A percentile compares a stretch with the other conserved stretches of the same genome.
phyloP scores from a whole-genome alignment of 768 basidiomycete genomes.

The Cyclocybe aegerita region DNA sequence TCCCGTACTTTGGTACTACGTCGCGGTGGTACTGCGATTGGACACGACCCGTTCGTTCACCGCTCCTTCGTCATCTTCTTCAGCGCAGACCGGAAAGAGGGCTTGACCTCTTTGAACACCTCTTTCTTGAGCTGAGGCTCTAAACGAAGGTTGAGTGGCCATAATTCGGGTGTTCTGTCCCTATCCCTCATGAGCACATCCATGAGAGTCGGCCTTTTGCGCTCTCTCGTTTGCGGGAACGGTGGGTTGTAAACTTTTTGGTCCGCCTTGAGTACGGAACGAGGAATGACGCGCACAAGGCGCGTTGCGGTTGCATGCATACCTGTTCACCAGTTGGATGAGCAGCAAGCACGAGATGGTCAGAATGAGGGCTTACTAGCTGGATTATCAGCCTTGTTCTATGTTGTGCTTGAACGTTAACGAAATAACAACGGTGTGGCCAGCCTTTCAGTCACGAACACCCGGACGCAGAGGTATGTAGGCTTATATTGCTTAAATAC shows the following conservation, averaged over 20 bases:
- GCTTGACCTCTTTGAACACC: constrained; percentile 35
- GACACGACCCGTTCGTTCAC: constrained; percentile 15
- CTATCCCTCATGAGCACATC: constrained; percentile 34
- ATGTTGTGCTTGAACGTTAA: too few species aligned
- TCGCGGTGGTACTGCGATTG: not conserved
- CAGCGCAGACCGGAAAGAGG: constrained; percentile 34
- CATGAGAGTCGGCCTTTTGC: constrained; percentile 32
- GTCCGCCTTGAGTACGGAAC: constrained; percentile 28
- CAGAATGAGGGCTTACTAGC: too few species aligned
- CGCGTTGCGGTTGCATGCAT: constrained; percentile 38
- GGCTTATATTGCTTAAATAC: too few species aligned
- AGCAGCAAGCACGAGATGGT: too few species aligned
- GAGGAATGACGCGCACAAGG: constrained; percentile 37
- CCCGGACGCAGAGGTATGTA: too few species aligned
- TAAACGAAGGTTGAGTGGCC: constrained; percentile 47
- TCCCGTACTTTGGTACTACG: too few species aligned
- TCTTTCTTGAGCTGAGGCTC: constrained; percentile 43
- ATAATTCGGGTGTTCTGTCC: constrained; percentile 29
- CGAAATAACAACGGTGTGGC: too few species aligned
- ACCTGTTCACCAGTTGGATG: not conserved
- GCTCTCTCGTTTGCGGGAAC: constrained; percentile 31
- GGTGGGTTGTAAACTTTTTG: constrained; percentile 31
- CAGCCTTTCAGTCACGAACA: too few species aligned
- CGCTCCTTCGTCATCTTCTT: constrained; percentile 45
- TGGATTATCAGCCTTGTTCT: too few species aligned